These are phyloP conservation scores for Rutstroemia sp. DNA, from an alignment of 2,329 filamentous ascomycete species.

Conservation along the genomic window DNA sequence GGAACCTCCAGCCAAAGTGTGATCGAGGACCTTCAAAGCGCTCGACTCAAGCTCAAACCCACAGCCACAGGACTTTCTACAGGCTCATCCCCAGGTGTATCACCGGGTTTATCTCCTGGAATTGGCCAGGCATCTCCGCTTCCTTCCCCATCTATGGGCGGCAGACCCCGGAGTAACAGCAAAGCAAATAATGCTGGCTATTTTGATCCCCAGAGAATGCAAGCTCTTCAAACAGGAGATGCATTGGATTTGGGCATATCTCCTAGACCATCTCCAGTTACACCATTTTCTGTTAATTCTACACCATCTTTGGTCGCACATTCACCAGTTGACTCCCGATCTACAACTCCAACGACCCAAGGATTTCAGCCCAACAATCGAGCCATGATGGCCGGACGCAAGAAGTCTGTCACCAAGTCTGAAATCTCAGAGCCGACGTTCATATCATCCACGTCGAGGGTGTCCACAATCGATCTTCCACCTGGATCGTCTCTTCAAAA, in stretches of 20 bases:
- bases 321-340: constrained; percentile 17
- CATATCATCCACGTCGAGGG: constrained; percentile 27
- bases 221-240: constrained; percentile 16
- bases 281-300: constrained; percentile 26
- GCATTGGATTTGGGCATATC: constrained; percentile 22
- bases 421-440: constrained; percentile 30
- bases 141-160: constrained; percentile 20
- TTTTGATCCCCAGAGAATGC: constrained; percentile 22
- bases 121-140: constrained; percentile 19
- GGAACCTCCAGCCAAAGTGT: constrained; percentile 17
- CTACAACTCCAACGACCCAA: constrained; percentile 18
- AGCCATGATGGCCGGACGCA: constrained; percentile 16
- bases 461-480: constrained; percentile 28
- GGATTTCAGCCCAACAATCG: constrained; percentile 15
- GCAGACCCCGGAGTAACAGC: constrained; percentile 25
- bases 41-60: constrained; percentile 19
- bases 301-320: constrained; percentile 23
- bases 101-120: not conserved
- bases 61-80: constrained; percentile 16
- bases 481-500: constrained; percentile 25
- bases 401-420: constrained; percentile 28
- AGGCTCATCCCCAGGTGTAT: constrained; percentile 5
- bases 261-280: constrained; percentile 27
- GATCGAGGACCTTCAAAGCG: constrained; percentile 21
- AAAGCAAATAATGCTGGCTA: constrained; percentile 18